Evolutionary conservation across 1,284 basidiomycete species (phyloP).

Genomic region (Retiboletus flavoniger): DNA sequence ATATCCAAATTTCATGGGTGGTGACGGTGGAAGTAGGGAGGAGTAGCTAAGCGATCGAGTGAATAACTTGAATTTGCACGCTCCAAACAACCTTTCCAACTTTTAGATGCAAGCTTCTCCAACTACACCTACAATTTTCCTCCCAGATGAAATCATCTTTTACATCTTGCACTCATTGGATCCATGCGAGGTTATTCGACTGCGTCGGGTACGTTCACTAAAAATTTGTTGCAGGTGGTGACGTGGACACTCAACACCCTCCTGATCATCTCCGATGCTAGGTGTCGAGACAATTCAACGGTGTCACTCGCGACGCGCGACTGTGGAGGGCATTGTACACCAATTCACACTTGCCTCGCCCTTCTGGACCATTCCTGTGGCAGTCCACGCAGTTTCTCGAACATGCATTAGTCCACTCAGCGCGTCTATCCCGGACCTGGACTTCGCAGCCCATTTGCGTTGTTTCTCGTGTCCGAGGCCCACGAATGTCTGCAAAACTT

Average conservation of each 20-base stretch:
- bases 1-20: no score
- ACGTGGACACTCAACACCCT: no score
- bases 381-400: constrained; percentile 24
- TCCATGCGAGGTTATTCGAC: constrained; percentile 19
- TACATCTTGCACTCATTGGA: constrained; percentile 16
- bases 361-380: constrained; percentile 26
- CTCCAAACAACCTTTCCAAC: background rate
- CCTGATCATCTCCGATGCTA: background rate
- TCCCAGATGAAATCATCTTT: constrained; percentile 24
- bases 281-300: constrained; percentile 24
- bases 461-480: constrained; percentile 17
- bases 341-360: constrained; percentile 21
- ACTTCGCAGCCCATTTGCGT: constrained; percentile 20
- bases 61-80: background rate
- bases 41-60: background rate
- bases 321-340: constrained; percentile 22
- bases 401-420: constrained; percentile 18
- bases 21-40: background rate
- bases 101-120: constrained; percentile 10
- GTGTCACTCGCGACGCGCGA: constrained; percentile 16
- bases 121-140: background rate
- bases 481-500: constrained; percentile 13
- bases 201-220: constrained; percentile 18
- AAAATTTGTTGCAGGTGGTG: background rate
- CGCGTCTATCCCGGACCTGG: constrained; percentile 23